Base-by-base conservation (phyloP, 2,329 filamentous ascomycete species). In the Aspergillus pseudotamarii region DNA sequence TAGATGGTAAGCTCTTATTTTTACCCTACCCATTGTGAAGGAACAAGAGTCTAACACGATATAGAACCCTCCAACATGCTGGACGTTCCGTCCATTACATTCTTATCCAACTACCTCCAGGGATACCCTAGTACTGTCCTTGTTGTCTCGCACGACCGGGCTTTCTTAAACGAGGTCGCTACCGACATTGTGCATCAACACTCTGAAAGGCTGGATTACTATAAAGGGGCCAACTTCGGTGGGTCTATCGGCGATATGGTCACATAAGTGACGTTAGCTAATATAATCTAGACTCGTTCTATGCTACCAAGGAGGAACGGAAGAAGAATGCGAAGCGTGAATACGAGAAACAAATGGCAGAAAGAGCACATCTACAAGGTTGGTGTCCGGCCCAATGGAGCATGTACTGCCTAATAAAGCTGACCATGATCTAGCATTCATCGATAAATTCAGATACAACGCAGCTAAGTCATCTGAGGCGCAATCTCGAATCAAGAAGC, bases 391-490 rank as follows among this genome's bases (percentile, higher is more conserved):
- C 58, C 50, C 16, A 28, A 34, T 48, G 23, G 41, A 28, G 16
- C 11, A 16, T 36, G 16, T 45, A 28, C n/a, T 26, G 11, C 9
- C 9, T n/a, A 23, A 5, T 51, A n/a, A 28, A 32, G 30, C 48
- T 59, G 21, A 61, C 32, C 62, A 68, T 57, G 71, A 32, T 30
- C 23, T 23, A 80, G 90, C 92, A 32, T 99, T 99, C 80, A 99
- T 99, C 81, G 95, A 99, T 86, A 99, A 99, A 82, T 99, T 99
- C 86, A 89, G 95, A 59, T 99, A 99, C 86, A 99, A 99, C 76
- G 95, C 95, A 32, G 95, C 94, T 74, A 99, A 99, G 80, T 97
- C 95, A 0, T 97, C 94, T 10, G 95, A 99, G 83, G 95, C 95
- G 1, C 95, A 99, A 76, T 98, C 94, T 0, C 90, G 95, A 74